Evolutionary conservation across 2,329 filamentous ascomycete genomes (phyloP), one percentile per base, ranked within the genome.

Genomic region (Trichoderma sp.): DNA sequence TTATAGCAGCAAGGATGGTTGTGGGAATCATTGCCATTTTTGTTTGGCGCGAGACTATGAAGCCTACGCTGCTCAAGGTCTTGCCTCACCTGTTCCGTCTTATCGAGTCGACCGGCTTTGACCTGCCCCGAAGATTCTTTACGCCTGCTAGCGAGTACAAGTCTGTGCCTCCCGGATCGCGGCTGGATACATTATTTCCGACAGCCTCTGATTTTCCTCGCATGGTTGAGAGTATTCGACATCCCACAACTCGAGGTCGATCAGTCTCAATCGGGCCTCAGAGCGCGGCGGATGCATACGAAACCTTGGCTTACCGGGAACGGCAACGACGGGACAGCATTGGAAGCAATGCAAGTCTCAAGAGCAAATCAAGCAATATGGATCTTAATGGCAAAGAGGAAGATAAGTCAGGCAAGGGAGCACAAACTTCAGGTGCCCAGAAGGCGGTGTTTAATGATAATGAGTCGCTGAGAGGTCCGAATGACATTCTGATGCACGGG

Each of bases 231-330:
- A 95, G 92, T 59, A 94, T 98, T 63, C 91, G 95, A 29, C 92
- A 96, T 79, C 94, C 95, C 0, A 87, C 84, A 5, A 86, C 85
- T 16, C 89, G 95, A 76, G 93, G 93, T 77, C 91, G 97, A 69
- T 93, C 95, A 38, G 91, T 98, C 41, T 98, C 95, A 6, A 90
- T 98, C 71, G 97, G 97, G 0, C 97, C 97, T 2, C 97, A 98
- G 85, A 98, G 95, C 63, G 95, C 95, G 76, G 97, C 97, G 2
- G 97, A 99, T 85, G 97, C 95, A 29, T 98, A 98, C 85, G 97
- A 99, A 86, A 95, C 95, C 24, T 88, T 99, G 66, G 97, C 96
- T 6, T 98, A 98, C 82, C 92, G 96, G 24, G 95, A 98, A 81
- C 85, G 89, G 27, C 85, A 87, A 75, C 84, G 89, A 35, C 83